Evolutionary conservation across 2,329 filamentous ascomycete species (phyloP).

Genomic region (Hysterium pulicare): DNA sequence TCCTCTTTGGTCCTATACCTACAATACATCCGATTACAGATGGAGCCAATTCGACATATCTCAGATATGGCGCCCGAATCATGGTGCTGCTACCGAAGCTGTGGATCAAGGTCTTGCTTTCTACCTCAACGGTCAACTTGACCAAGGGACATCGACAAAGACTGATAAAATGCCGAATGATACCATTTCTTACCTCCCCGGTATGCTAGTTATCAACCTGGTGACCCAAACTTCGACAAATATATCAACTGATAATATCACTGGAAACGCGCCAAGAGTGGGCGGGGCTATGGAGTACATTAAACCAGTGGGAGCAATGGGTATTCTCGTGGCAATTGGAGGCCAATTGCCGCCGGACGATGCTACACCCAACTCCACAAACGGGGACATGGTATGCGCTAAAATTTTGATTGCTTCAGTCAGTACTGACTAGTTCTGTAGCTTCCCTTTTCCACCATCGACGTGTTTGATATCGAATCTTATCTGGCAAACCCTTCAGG

Average conservation of each 20-base stretch:
- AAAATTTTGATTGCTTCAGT: not conserved
- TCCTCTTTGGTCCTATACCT: conserved; percentile 19
- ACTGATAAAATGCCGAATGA: conserved; percentile 13
- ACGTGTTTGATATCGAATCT: conserved; percentile 42
- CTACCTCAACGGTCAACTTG: conserved; percentile 40
- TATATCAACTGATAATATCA: conserved; percentile 34
- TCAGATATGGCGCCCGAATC: conserved; percentile 26
- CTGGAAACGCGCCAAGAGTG: conserved; percentile 28
- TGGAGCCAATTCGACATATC: conserved; percentile 17
- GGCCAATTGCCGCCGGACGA: conserved; percentile 22
- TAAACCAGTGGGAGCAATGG: conserved; percentile 32
- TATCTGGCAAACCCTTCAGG: conserved; percentile 22
- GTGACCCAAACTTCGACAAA: conserved; percentile 34
- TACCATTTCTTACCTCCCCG: conserved; percentile 25
- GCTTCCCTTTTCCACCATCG: conserved; percentile 34
- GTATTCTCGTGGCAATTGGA: conserved; percentile 39
- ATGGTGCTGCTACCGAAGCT: conserved; percentile 39
- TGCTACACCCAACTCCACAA: conserved; percentile 9
- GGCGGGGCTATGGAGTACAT: conserved; percentile 40
- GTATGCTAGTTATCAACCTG: conserved; percentile 42
- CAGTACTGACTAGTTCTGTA: conserved; percentile 10
- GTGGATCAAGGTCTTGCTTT: conserved; percentile 36
- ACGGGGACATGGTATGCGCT: conserved; percentile 25
- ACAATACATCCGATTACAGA: conserved; percentile 6
- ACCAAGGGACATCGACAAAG: conserved; percentile 29